Conservation (phyloP, 192 early-diverging fungal species). For the Coemansia sp. region DNA sequence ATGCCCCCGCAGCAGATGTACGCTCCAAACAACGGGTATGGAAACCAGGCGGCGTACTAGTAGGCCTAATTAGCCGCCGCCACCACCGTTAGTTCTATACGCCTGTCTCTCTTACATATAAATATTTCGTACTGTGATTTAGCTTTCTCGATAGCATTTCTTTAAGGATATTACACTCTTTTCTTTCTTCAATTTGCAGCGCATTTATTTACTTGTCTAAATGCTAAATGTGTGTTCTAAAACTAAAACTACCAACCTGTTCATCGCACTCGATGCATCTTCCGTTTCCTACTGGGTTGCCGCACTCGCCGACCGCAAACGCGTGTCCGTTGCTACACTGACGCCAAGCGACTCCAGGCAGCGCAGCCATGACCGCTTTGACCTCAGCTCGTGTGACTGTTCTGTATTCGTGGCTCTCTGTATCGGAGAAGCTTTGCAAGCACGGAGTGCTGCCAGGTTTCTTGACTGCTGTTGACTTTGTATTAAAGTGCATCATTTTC, state of each 20-base stretch:
- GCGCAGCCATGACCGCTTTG: conserved; percentile 23
- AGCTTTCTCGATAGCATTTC: too few species aligned
- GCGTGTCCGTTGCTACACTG: conserved; percentile 20
- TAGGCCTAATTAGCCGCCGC: too few species aligned
- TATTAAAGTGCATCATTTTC: not conserved
- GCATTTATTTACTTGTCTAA: not conserved
- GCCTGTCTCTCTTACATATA: too few species aligned
- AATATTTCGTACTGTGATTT: too few species aligned
- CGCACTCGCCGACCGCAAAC: conserved; percentile 47
- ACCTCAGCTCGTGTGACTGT: conserved; percentile 24
- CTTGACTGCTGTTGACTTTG: not conserved
- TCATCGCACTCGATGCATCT: conserved; percentile 34
- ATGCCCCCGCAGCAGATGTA: conserved; percentile 38
- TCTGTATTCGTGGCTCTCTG: conserved; percentile 16
- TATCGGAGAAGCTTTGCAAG: not conserved
- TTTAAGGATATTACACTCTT: too few species aligned
- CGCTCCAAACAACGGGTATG: conserved; percentile 36
- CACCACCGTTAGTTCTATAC: too few species aligned
- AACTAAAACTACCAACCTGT: conserved; percentile 2
- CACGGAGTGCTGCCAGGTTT: not conserved
- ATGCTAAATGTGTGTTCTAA: not conserved
- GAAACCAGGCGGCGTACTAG: conserved; percentile 12
- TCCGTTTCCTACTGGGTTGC: conserved; percentile 11
- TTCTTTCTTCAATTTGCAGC: too few species aligned
- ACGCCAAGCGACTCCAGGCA: conserved; percentile 28